phyloP scores from a whole-genome alignment of 768 basidiomycete species.

The Mycena epipterygia region DNA sequence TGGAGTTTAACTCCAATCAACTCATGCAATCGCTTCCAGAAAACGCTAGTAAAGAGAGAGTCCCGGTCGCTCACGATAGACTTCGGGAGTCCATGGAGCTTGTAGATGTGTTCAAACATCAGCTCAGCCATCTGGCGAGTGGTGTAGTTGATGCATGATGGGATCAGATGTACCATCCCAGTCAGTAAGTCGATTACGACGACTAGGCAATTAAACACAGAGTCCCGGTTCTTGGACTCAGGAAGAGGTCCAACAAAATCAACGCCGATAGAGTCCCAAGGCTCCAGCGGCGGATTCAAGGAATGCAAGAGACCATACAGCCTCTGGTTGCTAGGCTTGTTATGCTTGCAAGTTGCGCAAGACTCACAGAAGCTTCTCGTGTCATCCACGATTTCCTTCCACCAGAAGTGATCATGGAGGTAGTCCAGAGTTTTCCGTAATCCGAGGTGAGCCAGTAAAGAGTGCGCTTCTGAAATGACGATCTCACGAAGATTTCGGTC shows the following conservation, averaged over 20 bases:
- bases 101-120: no score
- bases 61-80: no score
- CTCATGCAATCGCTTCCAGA: no score
- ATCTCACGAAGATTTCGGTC: slow-evolving; percentile 23
- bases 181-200: no score
- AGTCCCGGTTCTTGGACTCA: slow-evolving; percentile 23
- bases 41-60: no score
- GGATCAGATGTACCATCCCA: no score
- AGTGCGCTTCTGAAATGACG: slow-evolving; percentile 40
- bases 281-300: slow-evolving; percentile 31
- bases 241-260: slow-evolving; percentile 46
- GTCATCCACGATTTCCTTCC: no score
- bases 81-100: no score
- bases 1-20: no score
- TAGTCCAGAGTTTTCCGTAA: slow-evolving; percentile 43
- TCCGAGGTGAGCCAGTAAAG: slow-evolving; percentile 50
- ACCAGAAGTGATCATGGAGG: slow-evolving; percentile 33
- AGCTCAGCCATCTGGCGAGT: no score
- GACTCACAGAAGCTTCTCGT: slow-evolving; percentile 35
- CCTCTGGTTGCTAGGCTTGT: neutral
- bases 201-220: no score
- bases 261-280: slow-evolving; percentile 25
- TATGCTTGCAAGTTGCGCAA: slow-evolving; percentile 10
- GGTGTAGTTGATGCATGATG: no score
- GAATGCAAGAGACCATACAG: neutral